phyloP scores from a whole-genome alignment of 1,284 basidiomycete species.

The Dichomitus squalens region DNA sequence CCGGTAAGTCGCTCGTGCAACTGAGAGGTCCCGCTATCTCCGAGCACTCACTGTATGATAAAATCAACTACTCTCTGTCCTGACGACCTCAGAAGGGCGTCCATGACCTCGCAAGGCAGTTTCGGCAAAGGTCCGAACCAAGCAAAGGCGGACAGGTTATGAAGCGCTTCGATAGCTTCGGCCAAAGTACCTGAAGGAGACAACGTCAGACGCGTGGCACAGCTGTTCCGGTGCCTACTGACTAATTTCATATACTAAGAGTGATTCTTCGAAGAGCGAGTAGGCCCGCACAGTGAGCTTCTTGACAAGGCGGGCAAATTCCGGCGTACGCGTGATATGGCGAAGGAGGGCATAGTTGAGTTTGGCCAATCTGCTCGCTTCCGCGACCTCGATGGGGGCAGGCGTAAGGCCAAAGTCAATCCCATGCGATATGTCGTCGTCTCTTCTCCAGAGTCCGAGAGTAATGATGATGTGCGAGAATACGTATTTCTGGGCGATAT shows the following conservation, averaged over 20 bases:
- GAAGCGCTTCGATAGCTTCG: slow-evolving; percentile 6
- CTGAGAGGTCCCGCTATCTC: too few relatives aligned
- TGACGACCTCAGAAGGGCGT: slow-evolving; percentile 3
- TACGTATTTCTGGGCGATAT: background rate
- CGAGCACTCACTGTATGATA: slow-evolving; percentile 16
- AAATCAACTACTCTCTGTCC: slow-evolving; percentile 8
- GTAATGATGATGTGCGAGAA: background rate
- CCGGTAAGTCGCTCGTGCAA: background rate
- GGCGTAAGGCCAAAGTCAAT: background rate
- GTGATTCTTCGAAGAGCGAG: background rate
- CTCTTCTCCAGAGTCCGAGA: background rate
- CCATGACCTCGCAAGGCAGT: background rate
- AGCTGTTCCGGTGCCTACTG: background rate
- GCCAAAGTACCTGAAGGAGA: background rate
- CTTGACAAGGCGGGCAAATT: slow-evolving; percentile 15
- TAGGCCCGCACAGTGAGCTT: slow-evolving; percentile 13
- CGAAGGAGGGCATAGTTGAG: slow-evolving; percentile 5
- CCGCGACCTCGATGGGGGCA: background rate
- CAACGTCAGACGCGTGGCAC: background rate
- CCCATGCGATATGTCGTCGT: background rate
- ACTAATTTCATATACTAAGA: slow-evolving; percentile 11
- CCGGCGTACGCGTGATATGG: slow-evolving; percentile 7
- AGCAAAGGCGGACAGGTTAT: slow-evolving; percentile 8
- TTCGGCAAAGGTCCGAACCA: slow-evolving; percentile 15
- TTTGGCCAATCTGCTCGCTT: background rate